Evolutionary conservation across 116 monocot species (phyloP), one percentile per base, ranked within the genome.

Genomic region (Iris pallida): DNA sequence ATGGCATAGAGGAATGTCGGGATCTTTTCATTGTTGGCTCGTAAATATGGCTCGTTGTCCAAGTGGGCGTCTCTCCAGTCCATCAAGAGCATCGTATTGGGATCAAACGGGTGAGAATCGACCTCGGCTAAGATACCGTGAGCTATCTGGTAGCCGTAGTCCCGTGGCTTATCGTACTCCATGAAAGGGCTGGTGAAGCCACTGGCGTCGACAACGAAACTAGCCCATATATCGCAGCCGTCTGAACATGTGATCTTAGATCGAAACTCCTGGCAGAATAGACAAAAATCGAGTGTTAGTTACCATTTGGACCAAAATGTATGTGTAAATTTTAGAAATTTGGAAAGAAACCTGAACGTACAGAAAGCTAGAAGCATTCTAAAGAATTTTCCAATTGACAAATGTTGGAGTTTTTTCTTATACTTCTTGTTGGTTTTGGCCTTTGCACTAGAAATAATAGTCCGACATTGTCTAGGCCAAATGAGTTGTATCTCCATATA

Each of bases 1-100:
- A 92, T 92, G 6, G 85, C 88, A 20, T 92, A 92, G 15, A 88
- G 77, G 71, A 92, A 92, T 6, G 92, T 92, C 0, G 92, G 88
- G 41, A 64, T 66, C 11, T 64, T 60, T 2, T 20, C 13, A 53
- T 92, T 92, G 45, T 57, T 53, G 5, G 70, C 54, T 14, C 71
- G 68, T 10, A 88, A n/a, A 16, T 76, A 45, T 0, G 74, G 65
- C 48, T 72, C 71, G 47, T 66, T 61, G 8, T 62, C 64, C 6
- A 92, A 57, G 71, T 92, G 88, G 12, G 75, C 62, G 63, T 92
- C 92, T 17, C 92, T 75, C 88, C 88, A 92, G 63, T 92, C 92
- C 92, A 92, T 92, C 48, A 92, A 82, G 16, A 88, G 60, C 92
- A 92, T 88, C 76, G 81, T 78, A 43, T 88, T 79, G 53, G 83